phyloP scores from a whole-genome alignment of 345 rosid genomes.

The Microcos paniculata region DNA sequence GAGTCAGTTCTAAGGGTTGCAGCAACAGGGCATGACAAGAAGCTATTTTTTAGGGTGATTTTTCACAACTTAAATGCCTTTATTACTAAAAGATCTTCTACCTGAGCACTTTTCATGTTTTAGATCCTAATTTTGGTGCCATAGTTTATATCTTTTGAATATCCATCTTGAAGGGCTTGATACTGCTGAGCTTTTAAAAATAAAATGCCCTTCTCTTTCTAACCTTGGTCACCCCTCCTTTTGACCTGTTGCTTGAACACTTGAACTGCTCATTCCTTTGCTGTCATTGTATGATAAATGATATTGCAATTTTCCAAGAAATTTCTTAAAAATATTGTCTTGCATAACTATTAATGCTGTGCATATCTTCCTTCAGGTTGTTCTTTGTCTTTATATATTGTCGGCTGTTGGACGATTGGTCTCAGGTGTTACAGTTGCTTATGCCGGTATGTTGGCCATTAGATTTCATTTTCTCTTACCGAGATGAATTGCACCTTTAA shows the following conservation, averaged over 20 bases:
- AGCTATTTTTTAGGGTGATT: conserved; percentile 72
- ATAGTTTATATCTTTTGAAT: neutral
- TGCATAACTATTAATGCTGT: neutral
- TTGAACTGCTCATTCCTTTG: neutral
- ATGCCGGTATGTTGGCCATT: conserved; percentile 66
- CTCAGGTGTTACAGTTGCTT: conserved; percentile 86
- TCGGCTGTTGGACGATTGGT: conserved; percentile 77
- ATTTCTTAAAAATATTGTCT: neutral
- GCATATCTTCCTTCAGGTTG: conserved; percentile 53
- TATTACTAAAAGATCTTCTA: neutral
- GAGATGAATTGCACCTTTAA: neutral
- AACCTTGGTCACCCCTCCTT: neutral
- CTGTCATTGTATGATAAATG: neutral
- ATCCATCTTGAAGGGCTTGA: neutral
- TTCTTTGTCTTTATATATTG: conserved; percentile 65
- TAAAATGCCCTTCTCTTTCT: neutral
- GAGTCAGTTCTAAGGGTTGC: conserved; percentile 96
- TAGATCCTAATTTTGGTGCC: neutral
- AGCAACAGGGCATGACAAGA: conserved; percentile 95
- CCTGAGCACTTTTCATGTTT: neutral
- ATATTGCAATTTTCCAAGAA: neutral
- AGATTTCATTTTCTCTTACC: neutral
- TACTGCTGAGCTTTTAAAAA: neutral
- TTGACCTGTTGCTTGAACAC: neutral
- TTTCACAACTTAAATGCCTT: neutral